Percentiles rank a stretch among this genome's conserved stretches.
Conservation (phyloP, 2,329 filamentous ascomycete genomes). For the Fusarium bactridioides region DNA sequence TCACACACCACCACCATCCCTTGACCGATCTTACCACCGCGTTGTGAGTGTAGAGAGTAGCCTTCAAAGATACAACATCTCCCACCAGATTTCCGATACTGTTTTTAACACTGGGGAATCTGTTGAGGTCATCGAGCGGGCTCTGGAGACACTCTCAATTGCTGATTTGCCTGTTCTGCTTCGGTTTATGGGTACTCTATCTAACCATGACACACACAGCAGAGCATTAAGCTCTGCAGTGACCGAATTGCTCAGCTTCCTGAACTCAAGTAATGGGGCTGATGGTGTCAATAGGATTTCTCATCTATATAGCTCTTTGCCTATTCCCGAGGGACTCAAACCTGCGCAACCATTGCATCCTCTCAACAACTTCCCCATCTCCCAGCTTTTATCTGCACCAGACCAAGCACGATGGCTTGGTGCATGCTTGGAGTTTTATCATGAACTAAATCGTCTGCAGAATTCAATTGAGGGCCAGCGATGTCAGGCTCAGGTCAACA, state of each 20-base stretch:
- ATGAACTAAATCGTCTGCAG: constrained; percentile 54
- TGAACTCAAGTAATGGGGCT: constrained; percentile 45
- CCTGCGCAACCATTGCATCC: constrained; percentile 62
- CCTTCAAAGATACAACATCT: constrained; percentile 56
- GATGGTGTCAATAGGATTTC: constrained; percentile 46
- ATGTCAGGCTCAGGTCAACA: constrained; percentile 53
- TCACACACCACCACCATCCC: constrained; percentile 52
- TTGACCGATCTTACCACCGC: constrained; percentile 47
- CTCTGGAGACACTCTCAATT: constrained; percentile 58
- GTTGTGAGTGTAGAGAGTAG: constrained; percentile 59
- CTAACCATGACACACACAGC: constrained; percentile 1
- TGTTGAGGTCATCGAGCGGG: constrained; percentile 44
- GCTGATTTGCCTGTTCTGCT: constrained; percentile 53
- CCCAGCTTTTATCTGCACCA: constrained; percentile 53
- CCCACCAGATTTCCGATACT: constrained; percentile 44
- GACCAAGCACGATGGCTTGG: constrained; percentile 58
- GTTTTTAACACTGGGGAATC: constrained; percentile 33
- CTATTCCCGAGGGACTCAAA: constrained; percentile 27
- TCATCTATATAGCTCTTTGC: constrained; percentile 47
- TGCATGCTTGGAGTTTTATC: constrained; percentile 59
- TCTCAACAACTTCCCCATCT: constrained; percentile 64
- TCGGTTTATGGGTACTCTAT: constrained; percentile 42
- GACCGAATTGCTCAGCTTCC: constrained; percentile 42
- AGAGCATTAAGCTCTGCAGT: constrained; percentile 21
- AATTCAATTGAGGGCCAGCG: constrained; percentile 53